phyloP scores from a whole-genome alignment of 2,329 filamentous ascomycete genomes.

The Aspergillus puulaauensis region DNA sequence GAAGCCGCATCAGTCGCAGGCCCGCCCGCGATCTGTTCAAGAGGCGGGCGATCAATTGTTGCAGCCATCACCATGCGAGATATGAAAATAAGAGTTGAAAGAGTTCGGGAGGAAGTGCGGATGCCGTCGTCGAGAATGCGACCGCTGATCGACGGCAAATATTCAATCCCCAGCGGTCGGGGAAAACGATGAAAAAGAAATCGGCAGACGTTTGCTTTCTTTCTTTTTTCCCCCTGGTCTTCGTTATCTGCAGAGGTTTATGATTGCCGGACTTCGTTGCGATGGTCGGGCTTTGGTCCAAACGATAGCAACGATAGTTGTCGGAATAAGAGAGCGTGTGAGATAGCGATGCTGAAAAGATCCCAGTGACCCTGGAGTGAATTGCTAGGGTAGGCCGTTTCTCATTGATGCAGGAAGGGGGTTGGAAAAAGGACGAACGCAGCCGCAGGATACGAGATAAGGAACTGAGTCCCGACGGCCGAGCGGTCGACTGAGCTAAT shows the following conservation, averaged over 20 bases:
- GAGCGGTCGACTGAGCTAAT: neutral
- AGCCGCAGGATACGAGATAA: conserved; percentile 17
- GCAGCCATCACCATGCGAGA: conserved; percentile 33
- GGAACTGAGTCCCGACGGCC: conserved; percentile 9
- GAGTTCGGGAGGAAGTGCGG: conserved; percentile 13
- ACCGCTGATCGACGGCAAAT: conserved; percentile 46
- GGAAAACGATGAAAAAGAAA: conserved; percentile 21
- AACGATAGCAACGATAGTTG: neutral
- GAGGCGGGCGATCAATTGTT: conserved; percentile 31
- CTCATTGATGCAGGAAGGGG: conserved; percentile 14
- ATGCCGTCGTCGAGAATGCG: conserved; percentile 41
- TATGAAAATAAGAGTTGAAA: conserved; percentile 9
- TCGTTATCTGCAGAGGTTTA: conserved; percentile 4
- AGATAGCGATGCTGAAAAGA: conserved; percentile 13
- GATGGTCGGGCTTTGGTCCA: neutral
- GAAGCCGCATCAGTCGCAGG: conserved; percentile 32
- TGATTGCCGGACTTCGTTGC: conserved; percentile 1
- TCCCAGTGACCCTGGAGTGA: conserved; percentile 16
- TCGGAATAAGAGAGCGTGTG: neutral
- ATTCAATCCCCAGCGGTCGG: conserved; percentile 43
- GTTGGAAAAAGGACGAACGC: conserved; percentile 9
- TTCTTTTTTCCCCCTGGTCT: neutral
- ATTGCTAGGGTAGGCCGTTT: conserved; percentile 12
- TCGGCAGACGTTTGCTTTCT: neutral
- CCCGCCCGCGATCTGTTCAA: conserved; percentile 25